Evolutionary conservation across 1,284 basidiomycete species (phyloP), one percentile per base, ranked within the genome.

Genomic region (Sporisorium sorghi): DNA sequence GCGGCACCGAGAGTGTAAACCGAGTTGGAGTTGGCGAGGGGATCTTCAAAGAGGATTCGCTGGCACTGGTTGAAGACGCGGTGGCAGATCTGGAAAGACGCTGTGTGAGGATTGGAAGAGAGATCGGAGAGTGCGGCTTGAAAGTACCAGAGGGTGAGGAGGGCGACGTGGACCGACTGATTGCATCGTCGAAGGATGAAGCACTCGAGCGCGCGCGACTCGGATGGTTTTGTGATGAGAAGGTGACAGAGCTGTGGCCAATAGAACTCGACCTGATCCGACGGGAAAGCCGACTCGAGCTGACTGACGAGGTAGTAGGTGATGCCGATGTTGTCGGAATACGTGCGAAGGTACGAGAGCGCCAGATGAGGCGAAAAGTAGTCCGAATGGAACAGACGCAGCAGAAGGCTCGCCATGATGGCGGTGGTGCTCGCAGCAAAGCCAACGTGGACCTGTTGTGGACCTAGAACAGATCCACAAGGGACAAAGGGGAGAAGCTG

Each of bases 31-130:
- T 35, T 59, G 8, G 76, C 54, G 37, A 80, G 73, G 2, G 81
- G 88, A 85, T 98, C 93, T 65, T 92, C 90, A 85, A 97, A 99
- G 80, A 99, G 95, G 84, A 98, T 94, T 86, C 95, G 92, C 86
- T 99, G 96, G 83, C 95, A 97, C 84, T 90, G 89, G 83, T 94
- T 93, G 71, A 97, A 88, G 51, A 95, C 90, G 64, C 97, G 90
- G 85, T 95, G 93, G 86, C 97, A 99, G 73, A 97, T 91, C 62
- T 90, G 87, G 85, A 99, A 98, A 0, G 94, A 92, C 26, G 88
- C 89, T 1, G 94, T 91, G 65, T 90, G 89, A 46, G 86, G 85
- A 10, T 90, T 61, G 17, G 53, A 43, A 4, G 79, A 73, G 42
- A 83, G 74, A 55, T 84, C 83, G 28, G 71, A 73, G 32, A 83